Conservation (phyloP, 2,329 filamentous ascomycete species). For the Clarireedia hainanense region DNA sequence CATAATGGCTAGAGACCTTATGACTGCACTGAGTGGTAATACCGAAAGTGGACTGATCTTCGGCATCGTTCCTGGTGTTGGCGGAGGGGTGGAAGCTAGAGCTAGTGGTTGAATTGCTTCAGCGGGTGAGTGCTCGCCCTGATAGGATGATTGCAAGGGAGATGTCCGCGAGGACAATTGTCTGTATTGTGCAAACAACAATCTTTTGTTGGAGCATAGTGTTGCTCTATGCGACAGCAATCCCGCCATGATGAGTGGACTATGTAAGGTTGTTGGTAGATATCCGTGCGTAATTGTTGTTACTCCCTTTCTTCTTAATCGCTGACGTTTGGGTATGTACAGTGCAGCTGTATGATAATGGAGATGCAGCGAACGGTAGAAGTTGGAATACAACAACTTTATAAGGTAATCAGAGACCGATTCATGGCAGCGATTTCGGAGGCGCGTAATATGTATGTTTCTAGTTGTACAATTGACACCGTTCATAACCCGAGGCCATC, state of each 20-base stretch:
- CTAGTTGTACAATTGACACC: no score
- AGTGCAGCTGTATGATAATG: no score
- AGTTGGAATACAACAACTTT: no score
- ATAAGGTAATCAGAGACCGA: no score
- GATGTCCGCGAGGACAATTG: conserved; percentile 20
- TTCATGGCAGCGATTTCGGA: no score
- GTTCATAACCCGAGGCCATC: no score
- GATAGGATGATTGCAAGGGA: conserved; percentile 12
- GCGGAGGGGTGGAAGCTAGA: not conserved
- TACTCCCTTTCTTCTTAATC: not conserved
- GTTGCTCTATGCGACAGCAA: not conserved
- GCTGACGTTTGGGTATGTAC: no score
- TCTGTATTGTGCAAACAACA: conserved; percentile 8
- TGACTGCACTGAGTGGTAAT: conserved; percentile 56
- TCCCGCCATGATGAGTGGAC: not conserved
- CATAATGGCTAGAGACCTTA: conserved; percentile 63
- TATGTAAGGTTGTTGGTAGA: not conserved
- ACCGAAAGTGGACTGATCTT: conserved; percentile 47
- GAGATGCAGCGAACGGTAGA: no score
- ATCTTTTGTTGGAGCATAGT: not conserved
- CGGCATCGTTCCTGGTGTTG: conserved; percentile 9
- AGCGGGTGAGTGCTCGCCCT: conserved; percentile 11
- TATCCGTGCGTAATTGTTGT: not conserved
- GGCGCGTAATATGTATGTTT: no score
- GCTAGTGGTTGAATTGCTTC: conserved; percentile 3